Evolutionary conservation across 148 eudicot genomes (phyloP).

Genomic region (Camellia lanceoleosa): DNA sequence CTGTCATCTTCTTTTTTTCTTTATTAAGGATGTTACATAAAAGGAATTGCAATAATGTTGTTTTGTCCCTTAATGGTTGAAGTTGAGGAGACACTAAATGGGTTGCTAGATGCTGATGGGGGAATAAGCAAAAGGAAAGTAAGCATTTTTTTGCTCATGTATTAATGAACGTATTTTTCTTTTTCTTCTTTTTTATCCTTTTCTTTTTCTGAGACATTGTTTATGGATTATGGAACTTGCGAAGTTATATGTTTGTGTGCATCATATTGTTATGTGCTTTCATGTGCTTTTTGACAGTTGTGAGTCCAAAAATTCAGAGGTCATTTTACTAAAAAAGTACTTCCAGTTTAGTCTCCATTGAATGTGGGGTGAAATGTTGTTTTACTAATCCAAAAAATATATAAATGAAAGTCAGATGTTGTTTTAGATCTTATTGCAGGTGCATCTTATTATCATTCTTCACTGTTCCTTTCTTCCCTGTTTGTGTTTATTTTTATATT

Average conservation of each 20-base stretch:
- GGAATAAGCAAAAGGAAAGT: conserved; percentile 96
- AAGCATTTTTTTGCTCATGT: conserved; percentile 16
- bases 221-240: background rate
- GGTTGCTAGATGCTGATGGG: conserved; percentile 73
- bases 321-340: background rate
- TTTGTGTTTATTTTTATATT: background rate
- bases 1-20: background rate
- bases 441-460: background rate
- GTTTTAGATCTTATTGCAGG: background rate
- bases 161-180: background rate
- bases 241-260: background rate
- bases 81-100: conserved; percentile 90
- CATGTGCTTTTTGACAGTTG: background rate
- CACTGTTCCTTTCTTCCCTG: background rate
- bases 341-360: too few species aligned
- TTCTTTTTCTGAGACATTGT: background rate
- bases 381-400: background rate
- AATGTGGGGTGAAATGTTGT: too few species aligned
- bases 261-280: conserved; percentile 1
- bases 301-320: background rate
- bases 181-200: background rate
- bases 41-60: background rate
- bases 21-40: background rate
- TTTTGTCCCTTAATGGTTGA: conserved; percentile 24
- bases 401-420: background rate